Percentiles rank a stretch among this genome's conserved stretches.
Conservation (phyloP, 768 basidiomycete genomes). For the Panellus pusillus region DNA sequence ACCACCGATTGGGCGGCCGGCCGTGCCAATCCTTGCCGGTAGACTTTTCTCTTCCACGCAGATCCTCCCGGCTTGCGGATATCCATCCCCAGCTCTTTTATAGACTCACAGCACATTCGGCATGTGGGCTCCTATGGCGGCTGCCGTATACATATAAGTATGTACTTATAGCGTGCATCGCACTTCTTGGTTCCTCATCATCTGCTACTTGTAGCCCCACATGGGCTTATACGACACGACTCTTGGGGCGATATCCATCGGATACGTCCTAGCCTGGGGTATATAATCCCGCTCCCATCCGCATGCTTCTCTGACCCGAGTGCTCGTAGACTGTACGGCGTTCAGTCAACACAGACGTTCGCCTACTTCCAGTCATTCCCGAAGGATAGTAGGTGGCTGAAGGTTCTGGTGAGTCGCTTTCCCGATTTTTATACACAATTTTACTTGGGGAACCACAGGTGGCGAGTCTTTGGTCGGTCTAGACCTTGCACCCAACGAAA, state of each 20-base stretch:
- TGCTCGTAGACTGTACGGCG: slow-evolving; percentile 39
- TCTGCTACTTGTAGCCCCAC: no score
- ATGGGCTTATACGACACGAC: slow-evolving; percentile 3
- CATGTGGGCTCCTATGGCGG: no score
- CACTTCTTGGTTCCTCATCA: no score
- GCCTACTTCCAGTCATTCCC: slow-evolving; percentile 36
- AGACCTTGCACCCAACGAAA: no score
- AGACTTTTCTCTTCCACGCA: no score
- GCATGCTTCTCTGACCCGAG: background rate
- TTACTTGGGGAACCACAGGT: slow-evolving; percentile 19
- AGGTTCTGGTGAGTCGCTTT: slow-evolving; percentile 28
- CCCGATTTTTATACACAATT: background rate
- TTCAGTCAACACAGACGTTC: slow-evolving; percentile 41
- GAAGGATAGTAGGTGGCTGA: slow-evolving; percentile 31
- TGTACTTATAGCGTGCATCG: no score
- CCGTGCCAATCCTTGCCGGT: no score
- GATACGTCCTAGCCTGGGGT: slow-evolving; percentile 7
- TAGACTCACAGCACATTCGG: no score
- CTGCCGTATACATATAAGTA: no score
- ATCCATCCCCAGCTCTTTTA: no score
- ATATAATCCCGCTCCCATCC: background rate
- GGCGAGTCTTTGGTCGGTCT: slow-evolving; percentile 27
- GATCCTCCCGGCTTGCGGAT: no score
- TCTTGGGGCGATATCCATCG: background rate
- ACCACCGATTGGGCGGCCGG: no score